These are phyloP conservation scores for Apiospora koreana DNA, from an alignment of 2,329 filamentous ascomycete genomes.

Conservation along the genomic window DNA sequence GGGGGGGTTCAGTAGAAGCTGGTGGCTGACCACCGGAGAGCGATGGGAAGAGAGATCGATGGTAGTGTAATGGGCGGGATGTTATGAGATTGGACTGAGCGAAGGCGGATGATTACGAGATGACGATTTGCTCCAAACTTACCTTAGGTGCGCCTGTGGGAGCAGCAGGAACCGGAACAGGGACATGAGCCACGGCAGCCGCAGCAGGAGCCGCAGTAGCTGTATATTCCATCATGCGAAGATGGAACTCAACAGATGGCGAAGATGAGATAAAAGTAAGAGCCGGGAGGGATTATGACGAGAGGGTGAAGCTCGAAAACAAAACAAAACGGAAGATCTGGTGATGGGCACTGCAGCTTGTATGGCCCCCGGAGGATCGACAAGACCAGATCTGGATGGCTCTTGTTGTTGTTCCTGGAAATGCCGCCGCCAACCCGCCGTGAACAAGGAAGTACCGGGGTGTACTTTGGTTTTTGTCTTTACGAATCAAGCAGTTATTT, in stretches of 20 bases:
- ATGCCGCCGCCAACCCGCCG: not conserved
- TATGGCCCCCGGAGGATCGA: conserved; percentile 9
- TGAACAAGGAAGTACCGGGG: not conserved
- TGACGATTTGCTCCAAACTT: conserved; percentile 13
- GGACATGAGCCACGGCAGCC: not conserved
- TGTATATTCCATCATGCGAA: conserved; percentile 7
- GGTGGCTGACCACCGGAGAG: conserved; percentile 2
- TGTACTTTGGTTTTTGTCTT: not conserved
- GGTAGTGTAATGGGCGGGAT: not conserved
- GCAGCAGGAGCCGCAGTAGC: not conserved
- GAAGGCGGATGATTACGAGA: conserved; percentile 11
- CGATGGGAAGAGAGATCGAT: conserved; percentile 1
- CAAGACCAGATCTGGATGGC: conserved; percentile 10
- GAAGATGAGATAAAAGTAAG: not conserved
- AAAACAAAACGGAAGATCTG: not conserved
- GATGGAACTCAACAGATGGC: not conserved
- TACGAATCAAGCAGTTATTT: not conserved
- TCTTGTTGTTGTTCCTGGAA: conserved; percentile 9
- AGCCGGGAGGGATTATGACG: not conserved
- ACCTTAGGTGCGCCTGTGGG: conserved; percentile 12
- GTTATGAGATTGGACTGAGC: not conserved
- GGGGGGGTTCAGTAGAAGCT: not conserved
- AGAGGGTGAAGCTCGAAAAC: not conserved
- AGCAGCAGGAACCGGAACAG: not conserved
- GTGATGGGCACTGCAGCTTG: conserved; percentile 6